Base-by-base conservation (phyloP, 129 eudicot species). In the Lactuca saligna region DNA sequence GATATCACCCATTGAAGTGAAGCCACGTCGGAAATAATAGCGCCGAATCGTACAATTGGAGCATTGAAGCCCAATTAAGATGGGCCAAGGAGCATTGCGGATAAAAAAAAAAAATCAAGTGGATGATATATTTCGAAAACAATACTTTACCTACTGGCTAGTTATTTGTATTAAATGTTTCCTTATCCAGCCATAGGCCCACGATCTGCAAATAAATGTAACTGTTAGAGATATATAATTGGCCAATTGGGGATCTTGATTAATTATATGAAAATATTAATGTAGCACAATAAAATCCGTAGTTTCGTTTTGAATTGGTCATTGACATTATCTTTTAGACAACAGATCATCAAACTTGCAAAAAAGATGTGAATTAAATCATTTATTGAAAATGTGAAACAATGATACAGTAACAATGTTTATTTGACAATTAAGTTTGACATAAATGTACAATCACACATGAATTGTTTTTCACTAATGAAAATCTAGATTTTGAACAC, bases 141-240 rank as follows among this genome's bases (percentile, higher is more conserved):
- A 5, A 1, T 53, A 17, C 29, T 53, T 2, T 12, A 44, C 15
- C 54, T 49, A 39, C 44, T 7, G 44, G 44, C 50, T 57, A 64
- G 65, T 29, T 25, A 74, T 75, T 54, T 12, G 9, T 67, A 9
- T 76, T 60, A 39, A 46, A 9, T n/a, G 38, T 68, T 68, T 51
- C 73, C 42, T 68, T 66, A 68, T 68, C 75, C 69, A 63, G 58
- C 75, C 70, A 39, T 4, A 51, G 75, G 70, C 64, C 70, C 57
- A 38, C 57, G 10, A 51, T 15, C 7, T 38, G 33, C 11, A 31
- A 65, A 32, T 71, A 71, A 75, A 68, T 68, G 69, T 50, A n/a
- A 68, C 51, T 75, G 75, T 68, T 51, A 60, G 66, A 35, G 50
- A 17, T 14, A 44, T 33, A 65, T 66, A n/a, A n/a, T n/a, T n/a